Base-by-base conservation (phyloP, 192 early-diverging fungal species). In the Irineochytrium annulatum region DNA sequence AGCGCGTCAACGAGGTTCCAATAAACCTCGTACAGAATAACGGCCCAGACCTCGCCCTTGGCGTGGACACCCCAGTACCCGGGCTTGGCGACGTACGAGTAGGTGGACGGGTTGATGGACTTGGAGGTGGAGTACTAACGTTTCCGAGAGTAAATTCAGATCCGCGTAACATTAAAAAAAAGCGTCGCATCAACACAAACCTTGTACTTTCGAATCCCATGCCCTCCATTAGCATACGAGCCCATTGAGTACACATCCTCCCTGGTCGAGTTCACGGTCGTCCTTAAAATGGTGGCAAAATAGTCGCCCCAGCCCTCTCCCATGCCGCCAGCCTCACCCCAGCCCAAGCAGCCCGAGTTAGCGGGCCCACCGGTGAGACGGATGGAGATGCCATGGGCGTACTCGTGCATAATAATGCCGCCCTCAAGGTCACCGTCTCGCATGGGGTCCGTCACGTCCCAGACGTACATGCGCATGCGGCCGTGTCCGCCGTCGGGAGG, bases 251-350 rank as follows among this genome's bases (percentile, higher is more conserved):
- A 93, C 24, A 85, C 77, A 27, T 62, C 66, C 3, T 84, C 62
- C 43, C 83, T 72, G 28, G 76, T 78, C 29, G 69, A 77, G 57
- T 83, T 75, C 30, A 65, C 51, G 1, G 67, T 65, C 31, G 78
- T 85, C 43, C 90, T 83, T 67, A 91, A 67, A 45, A 88, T 82
- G 8, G 90, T 92, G 17, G 91, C 89, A 61, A 95, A 89, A 66
- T 83, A 87, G 62, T 97, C 95, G 28, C 93, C 92, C 92, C 93
- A 97, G 11, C 95, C 95, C 75, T 97, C 95, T 46, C 93, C 89
- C 89, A 92, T 92, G 31, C 89, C 92, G 54, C 91, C 92, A 32
- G 88, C 70, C 76, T 93, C 91, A 41, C 91, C 92, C 79, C 84
- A 86, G 37, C 81, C 86, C 56, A 98, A 77, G 58, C 95, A 98